These are phyloP conservation scores for Acanthamoeba castellanii DNA, from an alignment of 208 protist species.

Conservation along the genomic window DNA sequence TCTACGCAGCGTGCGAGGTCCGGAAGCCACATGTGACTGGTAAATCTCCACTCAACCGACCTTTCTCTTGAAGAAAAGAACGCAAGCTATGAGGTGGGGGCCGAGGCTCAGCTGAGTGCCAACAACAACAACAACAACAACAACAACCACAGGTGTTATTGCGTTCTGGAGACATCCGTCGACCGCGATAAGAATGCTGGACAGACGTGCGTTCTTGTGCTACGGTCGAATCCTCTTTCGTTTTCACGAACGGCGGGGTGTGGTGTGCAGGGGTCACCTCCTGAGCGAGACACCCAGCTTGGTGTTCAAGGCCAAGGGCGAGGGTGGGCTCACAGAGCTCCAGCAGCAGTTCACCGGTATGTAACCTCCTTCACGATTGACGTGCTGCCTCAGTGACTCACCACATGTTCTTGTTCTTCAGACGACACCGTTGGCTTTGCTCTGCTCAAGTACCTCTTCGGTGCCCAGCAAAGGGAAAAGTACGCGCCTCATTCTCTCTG, in stretches of 20 bases:
- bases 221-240: background rate
- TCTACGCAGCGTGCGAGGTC: background rate
- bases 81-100: too few species aligned
- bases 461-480: conserved; percentile 6
- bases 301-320: conserved; percentile 13
- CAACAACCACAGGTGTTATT: background rate
- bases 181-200: background rate
- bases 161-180: background rate
- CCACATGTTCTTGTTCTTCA: background rate
- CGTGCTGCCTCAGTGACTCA: too few species aligned
- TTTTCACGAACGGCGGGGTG: background rate
- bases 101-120: too few species aligned
- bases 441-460: background rate
- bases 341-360: conserved; percentile 7
- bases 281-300: background rate
- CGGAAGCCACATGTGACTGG: background rate
- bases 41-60: background rate
- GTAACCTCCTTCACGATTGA: too few species aligned
- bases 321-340: background rate
- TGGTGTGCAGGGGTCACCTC: background rate
- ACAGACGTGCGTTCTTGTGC: background rate
- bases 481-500: background rate
- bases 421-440: conserved; percentile 14
- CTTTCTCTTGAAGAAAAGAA: background rate
- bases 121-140: too few species aligned